Evolutionary conservation across 1,139 yeast genomes (phyloP), one percentile per base, ranked within the genome.

Genomic region (Pneumocystis oryctolagi): DNA sequence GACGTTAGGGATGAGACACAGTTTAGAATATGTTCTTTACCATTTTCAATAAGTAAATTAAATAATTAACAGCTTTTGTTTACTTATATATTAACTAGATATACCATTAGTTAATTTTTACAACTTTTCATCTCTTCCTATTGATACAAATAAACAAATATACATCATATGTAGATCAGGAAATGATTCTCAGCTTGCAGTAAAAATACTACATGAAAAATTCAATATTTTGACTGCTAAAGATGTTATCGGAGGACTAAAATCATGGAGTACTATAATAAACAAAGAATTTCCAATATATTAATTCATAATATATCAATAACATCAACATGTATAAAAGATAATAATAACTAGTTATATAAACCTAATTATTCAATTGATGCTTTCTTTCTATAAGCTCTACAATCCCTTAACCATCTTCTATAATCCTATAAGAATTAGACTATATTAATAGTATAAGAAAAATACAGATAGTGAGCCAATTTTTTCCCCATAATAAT

Each of bases 371-470:
- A 32, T 25, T 47, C 47, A 62, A 32, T 28, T 5, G 63, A n/a
- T 61, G 61, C 55, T 78, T 89, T 89, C 77, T 94, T 84, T 72
- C 84, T 83, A 77, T 85, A 92, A 34, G 95, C 92, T 71, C 88
- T 85, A 70, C 96, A 88, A 73, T 92, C 97, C 71, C 97, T 83
- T 70, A 92, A 80, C 98, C 98, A 92, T 73, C 88, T 94, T 75
- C 89, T 85, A 75, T 92, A 92, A 69, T 84, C 92, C 70, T 83
- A 82, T 72, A 90, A 59, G 76, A 47, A 47, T 47, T 5, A 47
- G 31, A 8, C 25, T 47, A 47, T 47, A 47, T 34, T 47, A 47
- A 47, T 12, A 47, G 12, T 8, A 47, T 40, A 47, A 9, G 8
- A 47, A 47, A 37, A 14, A 25, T 5, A 47, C 55, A 47, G 55